Conservation (phyloP, 1,284 basidiomycete species). For the Boletus semigastroideus region DNA sequence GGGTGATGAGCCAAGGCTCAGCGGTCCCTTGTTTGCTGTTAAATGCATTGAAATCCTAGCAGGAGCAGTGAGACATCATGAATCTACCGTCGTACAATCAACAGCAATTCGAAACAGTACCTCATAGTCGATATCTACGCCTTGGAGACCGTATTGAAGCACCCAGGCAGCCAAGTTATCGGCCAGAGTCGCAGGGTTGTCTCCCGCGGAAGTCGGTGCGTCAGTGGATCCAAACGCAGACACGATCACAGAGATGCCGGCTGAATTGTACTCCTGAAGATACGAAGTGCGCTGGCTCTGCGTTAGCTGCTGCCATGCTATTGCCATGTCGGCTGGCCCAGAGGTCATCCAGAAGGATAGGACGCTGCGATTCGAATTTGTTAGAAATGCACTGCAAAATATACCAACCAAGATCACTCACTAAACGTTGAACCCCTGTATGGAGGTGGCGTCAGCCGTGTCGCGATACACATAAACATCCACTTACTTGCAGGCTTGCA, state of each 20-base stretch:
- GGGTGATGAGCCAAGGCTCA: conserved; percentile 25
- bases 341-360: neutral
- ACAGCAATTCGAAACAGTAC: neutral
- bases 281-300: neutral
- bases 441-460: neutral
- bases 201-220: neutral
- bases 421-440: conserved; percentile 1
- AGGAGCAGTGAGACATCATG: neutral
- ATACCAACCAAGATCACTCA: neutral
- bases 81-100: neutral
- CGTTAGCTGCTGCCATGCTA: neutral
- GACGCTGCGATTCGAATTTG: neutral
- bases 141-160: neutral
- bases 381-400: neutral
- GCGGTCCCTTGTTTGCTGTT: neutral
- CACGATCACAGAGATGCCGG: neutral
- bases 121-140: conserved; percentile 3
- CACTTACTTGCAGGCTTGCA: neutral
- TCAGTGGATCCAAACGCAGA: neutral
- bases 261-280: neutral
- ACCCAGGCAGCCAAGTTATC: neutral
- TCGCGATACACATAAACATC: neutral
- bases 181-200: neutral
- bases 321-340: neutral
- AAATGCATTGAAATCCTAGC: neutral